These are phyloP conservation scores for Aureobasidium melanogenum DNA, from an alignment of 2,329 filamentous ascomycete species.

Conservation along the genomic window DNA sequence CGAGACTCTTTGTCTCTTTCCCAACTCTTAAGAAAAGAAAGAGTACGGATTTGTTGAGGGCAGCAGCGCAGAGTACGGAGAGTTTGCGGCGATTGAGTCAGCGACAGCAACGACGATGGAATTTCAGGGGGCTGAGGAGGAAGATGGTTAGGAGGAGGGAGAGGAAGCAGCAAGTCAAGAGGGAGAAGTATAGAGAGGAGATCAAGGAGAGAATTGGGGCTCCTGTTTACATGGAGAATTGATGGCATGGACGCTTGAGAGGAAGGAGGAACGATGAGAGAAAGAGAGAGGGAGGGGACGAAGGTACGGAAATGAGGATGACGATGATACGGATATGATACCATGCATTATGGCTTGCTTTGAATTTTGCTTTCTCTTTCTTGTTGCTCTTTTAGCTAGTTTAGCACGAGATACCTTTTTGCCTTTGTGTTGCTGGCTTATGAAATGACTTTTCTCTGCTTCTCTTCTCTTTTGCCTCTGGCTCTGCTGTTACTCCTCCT, in stretches of 20 bases:
- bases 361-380: not conserved
- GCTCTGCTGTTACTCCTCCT: not conserved
- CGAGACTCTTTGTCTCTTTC: not conserved
- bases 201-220: constrained; percentile 47
- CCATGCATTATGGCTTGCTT: not conserved
- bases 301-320: not conserved
- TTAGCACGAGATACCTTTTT: not conserved
- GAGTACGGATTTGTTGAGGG: constrained; percentile 18
- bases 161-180: constrained; percentile 35
- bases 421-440: not conserved
- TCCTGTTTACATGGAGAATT: not conserved
- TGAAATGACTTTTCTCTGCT: not conserved
- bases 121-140: constrained; percentile 34
- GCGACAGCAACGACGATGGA: constrained; percentile 9
- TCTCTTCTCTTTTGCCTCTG: not conserved
- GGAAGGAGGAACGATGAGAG: too few species aligned
- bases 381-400: not conserved
- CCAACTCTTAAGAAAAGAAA: not conserved
- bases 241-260: not conserved
- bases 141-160: constrained; percentile 25
- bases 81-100: constrained; percentile 5
- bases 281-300: not conserved
- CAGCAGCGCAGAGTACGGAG: constrained; percentile 9
- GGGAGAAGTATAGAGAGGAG: constrained; percentile 44
- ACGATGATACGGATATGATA: not conserved